Base-by-base conservation (phyloP, 768 basidiomycete genomes). In the Lactarius tabidus region DNA sequence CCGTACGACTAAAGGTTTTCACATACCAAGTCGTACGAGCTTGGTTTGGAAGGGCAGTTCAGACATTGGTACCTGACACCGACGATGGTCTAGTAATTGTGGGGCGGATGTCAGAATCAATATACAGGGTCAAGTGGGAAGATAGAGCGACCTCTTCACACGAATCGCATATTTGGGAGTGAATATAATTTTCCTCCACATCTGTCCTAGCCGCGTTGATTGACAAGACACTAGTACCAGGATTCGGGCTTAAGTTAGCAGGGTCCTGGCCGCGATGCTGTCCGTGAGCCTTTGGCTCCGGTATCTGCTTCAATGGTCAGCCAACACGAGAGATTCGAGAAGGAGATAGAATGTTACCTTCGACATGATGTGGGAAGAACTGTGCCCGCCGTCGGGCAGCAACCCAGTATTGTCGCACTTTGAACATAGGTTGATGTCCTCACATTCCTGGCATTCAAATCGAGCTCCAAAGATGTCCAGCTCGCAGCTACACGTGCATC, bases 401-500 rank as follows among this genome's bases (percentile, higher is more conserved):
- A 94, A 79, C 31, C 92, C 92, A 33, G 88, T 90, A 12, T 88
- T 87, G 73, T 94, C 92, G 73, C 92, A 94, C 68, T 91, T 91
- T n/a, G 88, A 84, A 69, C 93, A 94, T 43, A 93, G 92, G 71
- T 94, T 94, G 75, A 94, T 97, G 29, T 64, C 55, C 23, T 39
- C 57, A 33, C 33, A 33, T 33, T n/a, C n/a, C n/a, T n/a, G n/a
- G n/a, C n/a, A n/a, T n/a, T n/a, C n/a, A n/a, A n/a, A n/a, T n/a
- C n/a, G n/a, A n/a, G n/a, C n/a, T n/a, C 95, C 95, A 29, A 95
- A 83, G 68, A 98, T 95, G 69, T 93, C 93, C 68, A 87, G 86
- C 64, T 90, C 76, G 73, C 95, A 98, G 70, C 95, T 95, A 29
- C 23, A n/a, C 8, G n/a, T 6, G 9, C 17, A 70, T 23, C 57